Evolutionary conservation across 2,329 filamentous ascomycete genomes (phyloP).

Genomic region (Capronia americana): DNA sequence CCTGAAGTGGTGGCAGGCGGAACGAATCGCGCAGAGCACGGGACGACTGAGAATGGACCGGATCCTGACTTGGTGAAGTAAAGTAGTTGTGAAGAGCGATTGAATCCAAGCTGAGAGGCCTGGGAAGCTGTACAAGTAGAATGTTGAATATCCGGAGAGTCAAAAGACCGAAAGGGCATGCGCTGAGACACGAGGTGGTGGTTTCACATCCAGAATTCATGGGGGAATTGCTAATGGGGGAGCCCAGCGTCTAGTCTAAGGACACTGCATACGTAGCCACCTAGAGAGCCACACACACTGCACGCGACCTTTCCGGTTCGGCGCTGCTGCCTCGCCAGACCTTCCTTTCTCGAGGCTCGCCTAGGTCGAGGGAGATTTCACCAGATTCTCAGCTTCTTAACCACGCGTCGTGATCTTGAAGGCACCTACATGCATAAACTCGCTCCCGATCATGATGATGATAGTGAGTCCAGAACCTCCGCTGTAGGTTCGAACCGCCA

Average conservation of each 20-base stretch:
- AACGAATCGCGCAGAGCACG: conserved; percentile 22
- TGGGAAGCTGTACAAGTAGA: conserved; percentile 8
- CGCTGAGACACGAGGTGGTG: conserved; percentile 18
- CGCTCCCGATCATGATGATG: conserved; percentile 44
- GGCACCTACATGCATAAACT: conserved; percentile 36
- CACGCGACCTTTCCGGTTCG: not conserved
- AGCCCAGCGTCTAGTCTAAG: conserved; percentile 3
- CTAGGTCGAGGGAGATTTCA: not conserved
- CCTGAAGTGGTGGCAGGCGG: conserved; percentile 14
- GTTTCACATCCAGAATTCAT: conserved; percentile 8
- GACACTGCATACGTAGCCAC: conserved; percentile 14
- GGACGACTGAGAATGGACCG: conserved; percentile 24
- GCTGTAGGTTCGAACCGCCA: conserved; percentile 50
- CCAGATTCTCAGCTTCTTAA: not conserved
- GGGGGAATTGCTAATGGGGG: conserved; percentile 10
- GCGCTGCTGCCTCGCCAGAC: not conserved
- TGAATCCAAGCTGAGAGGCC: conserved; percentile 16
- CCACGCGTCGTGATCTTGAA: conserved; percentile 1
- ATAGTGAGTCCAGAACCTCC: conserved; percentile 54
- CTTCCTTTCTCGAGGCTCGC: not conserved
- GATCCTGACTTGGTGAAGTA: conserved; percentile 9
- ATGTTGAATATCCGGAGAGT: conserved; percentile 19
- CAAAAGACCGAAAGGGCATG: conserved; percentile 14
- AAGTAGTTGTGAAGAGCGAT: conserved; percentile 21
- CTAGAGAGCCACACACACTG: not conserved